A percentile compares a stretch with the other conserved stretches of the same genome.
These are phyloP conservation scores for Yamadazyma akitaensis DNA, from an alignment of 805 yeast genomes.

Conservation along the genomic window DNA sequence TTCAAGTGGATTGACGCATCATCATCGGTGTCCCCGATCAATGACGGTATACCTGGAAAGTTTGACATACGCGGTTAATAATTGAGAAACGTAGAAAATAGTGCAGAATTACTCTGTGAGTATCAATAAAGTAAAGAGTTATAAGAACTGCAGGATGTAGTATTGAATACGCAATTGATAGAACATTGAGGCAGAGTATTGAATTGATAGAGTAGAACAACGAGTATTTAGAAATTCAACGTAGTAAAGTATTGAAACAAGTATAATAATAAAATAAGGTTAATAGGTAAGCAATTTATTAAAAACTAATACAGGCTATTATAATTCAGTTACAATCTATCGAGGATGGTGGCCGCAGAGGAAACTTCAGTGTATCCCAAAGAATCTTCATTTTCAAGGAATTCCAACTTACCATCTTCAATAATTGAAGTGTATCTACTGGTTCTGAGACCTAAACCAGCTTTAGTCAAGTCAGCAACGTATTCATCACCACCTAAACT, in stretches of 20 bases:
- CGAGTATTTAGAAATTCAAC: no score
- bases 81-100: neutral
- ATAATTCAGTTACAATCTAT: conserved; percentile 15
- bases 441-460: conserved; percentile 38
- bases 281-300: no score
- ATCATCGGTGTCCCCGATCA: conserved; percentile 40
- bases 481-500: conserved; percentile 59
- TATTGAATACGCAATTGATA: no score
- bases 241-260: no score
- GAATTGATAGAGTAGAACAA: no score
- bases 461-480: conserved; percentile 43
- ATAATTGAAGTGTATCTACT: conserved; percentile 70
- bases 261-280: no score
- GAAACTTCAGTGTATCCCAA: conserved; percentile 25
- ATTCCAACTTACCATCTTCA: conserved; percentile 43
- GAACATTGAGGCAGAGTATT: no score
- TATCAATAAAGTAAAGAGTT: no score
- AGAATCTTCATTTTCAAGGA: conserved; percentile 26
- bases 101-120: neutral
- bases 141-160: no score
- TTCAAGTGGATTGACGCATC: conserved; percentile 41
- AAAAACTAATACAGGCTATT: neutral
- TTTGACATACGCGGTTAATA: conserved; percentile 15
- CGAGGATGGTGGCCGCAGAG: conserved; percentile 23
- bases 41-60: conserved; percentile 35